These are phyloP conservation scores for Hemileia vastatrix DNA, from an alignment of 1,284 basidiomycete species.

Conservation along the genomic window DNA sequence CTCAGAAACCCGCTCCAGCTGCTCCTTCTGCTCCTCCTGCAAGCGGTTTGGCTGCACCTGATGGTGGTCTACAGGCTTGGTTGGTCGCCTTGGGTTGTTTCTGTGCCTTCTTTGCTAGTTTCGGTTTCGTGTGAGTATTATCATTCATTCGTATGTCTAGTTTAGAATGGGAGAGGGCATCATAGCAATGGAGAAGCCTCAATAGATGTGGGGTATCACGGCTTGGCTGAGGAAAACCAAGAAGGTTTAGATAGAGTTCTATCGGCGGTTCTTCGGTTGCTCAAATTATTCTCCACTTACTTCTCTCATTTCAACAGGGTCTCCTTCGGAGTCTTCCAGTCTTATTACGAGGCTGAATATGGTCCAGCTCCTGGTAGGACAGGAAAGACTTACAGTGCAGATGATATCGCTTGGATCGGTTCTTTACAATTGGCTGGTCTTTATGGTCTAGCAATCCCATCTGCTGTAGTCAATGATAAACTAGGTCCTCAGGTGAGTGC, in stretches of 20 bases:
- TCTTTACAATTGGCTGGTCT: conserved; percentile 1
- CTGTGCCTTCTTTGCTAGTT: conserved; percentile 2
- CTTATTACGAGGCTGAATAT: conserved; percentile 7
- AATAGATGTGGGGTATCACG: no score
- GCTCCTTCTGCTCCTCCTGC: not conserved
- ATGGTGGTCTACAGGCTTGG: conserved; percentile 8
- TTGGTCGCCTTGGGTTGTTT: conserved; percentile 4
- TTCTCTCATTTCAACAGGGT: not conserved
- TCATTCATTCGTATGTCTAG: not conserved
- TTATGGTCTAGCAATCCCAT: not conserved
- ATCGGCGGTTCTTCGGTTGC: no score
- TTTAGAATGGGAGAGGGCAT: no score
- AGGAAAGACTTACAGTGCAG: not conserved
- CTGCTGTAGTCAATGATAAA: not conserved
- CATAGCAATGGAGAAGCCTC: not conserved
- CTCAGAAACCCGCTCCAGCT: not conserved
- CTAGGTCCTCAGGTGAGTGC: not conserved
- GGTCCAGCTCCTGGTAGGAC: no score
- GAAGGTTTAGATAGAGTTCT: no score
- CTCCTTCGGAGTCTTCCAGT: conserved; percentile 14
- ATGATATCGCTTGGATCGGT: conserved; percentile 12
- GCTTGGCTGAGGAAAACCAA: no score
- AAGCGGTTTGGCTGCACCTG: not conserved
- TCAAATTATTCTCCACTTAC: not conserved
- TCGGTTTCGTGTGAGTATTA: conserved; percentile 1